Base-by-base conservation (phyloP, 352 stramenopile species). In the Globisporangium barbulae region DNA sequence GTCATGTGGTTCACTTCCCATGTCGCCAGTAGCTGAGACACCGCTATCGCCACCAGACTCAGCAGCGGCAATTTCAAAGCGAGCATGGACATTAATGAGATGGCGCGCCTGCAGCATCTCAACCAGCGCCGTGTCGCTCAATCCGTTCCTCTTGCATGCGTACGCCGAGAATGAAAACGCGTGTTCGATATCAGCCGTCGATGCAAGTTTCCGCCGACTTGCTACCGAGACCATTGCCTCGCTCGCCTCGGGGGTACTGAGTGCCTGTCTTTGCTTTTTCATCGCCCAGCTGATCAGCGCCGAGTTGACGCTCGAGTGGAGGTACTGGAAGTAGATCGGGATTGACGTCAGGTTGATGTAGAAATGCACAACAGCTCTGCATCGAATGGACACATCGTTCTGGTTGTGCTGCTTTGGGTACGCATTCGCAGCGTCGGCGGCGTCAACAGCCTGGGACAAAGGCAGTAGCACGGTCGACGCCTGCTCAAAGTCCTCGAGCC, bases 341-440 rank as follows among this genome's bases (percentile, higher is more conserved):
- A 93, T 72, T 42, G 86, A 95, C n/a, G 86, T 95, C 31, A 95
- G 66, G 58, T 95, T 91, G 57, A 93, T 65, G 68, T 89, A 92
- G 52, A 95, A 95, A 41, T 88, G 76, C 9, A 74, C 80, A 7
- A 75, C 73, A 42, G 69, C 76, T 41, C 82, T 74, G 53, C 79
- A 82, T 45, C 68, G 78, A 33, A 75, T 74, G 22, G 75, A 47
- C 2, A 87, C 53, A 37, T 64, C 72, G 33, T 30, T 44, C 39
- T 56, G 57, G 39, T 21, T 49, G 37, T 31, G 28, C 44, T 31
- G 28, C 48, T 17, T 72, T 63, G 42, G 59, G 59, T 65, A 25
- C 37, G 22, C 25, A 8, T 7, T 33, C 2, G 17, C 6, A 12
- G 17, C 33, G 17, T 61, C 59, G 53, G 55, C 59, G 10, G 83